Conservation (phyloP, 345 rosid species). For the Boechera retrofracta region DNA sequence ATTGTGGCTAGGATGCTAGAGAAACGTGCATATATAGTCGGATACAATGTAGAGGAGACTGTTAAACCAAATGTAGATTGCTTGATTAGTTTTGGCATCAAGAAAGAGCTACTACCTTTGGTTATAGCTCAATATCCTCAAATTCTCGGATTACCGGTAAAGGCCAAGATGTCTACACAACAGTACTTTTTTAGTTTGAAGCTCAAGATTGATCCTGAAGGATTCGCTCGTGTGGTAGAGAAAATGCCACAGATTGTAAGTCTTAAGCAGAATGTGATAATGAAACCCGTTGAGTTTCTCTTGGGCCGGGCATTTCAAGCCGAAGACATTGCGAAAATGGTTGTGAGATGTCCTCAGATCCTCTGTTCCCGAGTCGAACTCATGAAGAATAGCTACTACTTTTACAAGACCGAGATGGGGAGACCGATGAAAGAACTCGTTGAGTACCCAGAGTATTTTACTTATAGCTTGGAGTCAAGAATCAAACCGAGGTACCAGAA, state of each 20-base stretch:
- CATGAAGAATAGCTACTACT: slow-evolving; percentile 87
- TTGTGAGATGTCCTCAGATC: slow-evolving; percentile 83
- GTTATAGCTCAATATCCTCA: slow-evolving; percentile 84
- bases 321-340: slow-evolving; percentile 73
- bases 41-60: slow-evolving; percentile 85
- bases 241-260: slow-evolving; percentile 93
- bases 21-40: slow-evolving; percentile 82
- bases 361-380: slow-evolving; percentile 63
- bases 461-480: slow-evolving; percentile 93
- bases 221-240: slow-evolving; percentile 75
- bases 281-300: slow-evolving; percentile 84
- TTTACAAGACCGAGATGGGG: slow-evolving; percentile 84
- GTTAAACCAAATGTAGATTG: slow-evolving; percentile 86
- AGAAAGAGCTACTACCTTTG: slow-evolving; percentile 61
- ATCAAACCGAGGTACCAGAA: slow-evolving; percentile 86
- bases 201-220: slow-evolving; percentile 84
- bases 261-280: slow-evolving; percentile 76
- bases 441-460: slow-evolving; percentile 87
- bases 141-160: slow-evolving; percentile 78
- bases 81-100: slow-evolving; percentile 78
- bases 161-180: slow-evolving; percentile 86
- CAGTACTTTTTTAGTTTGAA: slow-evolving; percentile 85
- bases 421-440: slow-evolving; percentile 81
- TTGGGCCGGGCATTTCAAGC: slow-evolving; percentile 65
- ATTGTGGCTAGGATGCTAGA: slow-evolving; percentile 87